phyloP scores from a whole-genome alignment of 164 flowering plant species.

The Houttuynia cordata region DNA sequence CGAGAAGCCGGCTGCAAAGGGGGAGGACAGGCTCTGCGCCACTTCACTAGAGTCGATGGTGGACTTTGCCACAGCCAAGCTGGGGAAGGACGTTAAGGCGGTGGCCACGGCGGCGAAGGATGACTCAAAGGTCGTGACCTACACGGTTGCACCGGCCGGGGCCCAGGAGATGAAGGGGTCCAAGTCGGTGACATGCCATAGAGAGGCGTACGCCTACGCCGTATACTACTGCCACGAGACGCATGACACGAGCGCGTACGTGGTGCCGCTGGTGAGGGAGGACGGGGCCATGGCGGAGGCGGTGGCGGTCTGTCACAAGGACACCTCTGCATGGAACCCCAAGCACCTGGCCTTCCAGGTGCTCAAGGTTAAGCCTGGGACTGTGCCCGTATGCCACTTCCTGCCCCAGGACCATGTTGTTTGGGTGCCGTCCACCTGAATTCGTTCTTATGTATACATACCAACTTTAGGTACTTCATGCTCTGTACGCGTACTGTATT shows the following conservation, averaged over 20 bases:
- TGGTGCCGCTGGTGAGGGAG: constrained; percentile 15
- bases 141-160: constrained; percentile 6
- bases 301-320: constrained; percentile 20
- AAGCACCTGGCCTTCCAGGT: constrained; percentile 26
- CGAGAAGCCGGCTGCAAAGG: constrained; percentile 15
- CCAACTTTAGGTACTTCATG: too few species aligned
- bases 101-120: constrained; percentile 8
- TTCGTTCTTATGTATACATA: too few species aligned
- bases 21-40: constrained; percentile 22
- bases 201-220: constrained; percentile 15
- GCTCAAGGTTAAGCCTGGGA: constrained; percentile 28
- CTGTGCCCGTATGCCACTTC: constrained; percentile 30
- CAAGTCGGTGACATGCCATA: constrained; percentile 19
- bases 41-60: constrained; percentile 29
- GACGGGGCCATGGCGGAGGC: constrained; percentile 22
- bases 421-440: constrained; percentile 8
- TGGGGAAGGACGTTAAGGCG: constrained; percentile 14
- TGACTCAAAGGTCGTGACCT: constrained; percentile 5
- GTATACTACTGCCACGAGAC: constrained; percentile 25
- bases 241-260: constrained; percentile 13
- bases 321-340: constrained; percentile 26
- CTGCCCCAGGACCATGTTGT: constrained; percentile 20
- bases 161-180: constrained; percentile 5
- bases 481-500: too few species aligned
- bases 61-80: constrained; percentile 18